These are phyloP conservation scores for Platismatia glauca DNA, from an alignment of 495 filamentous ascomycete species.

Conservation along the genomic window DNA sequence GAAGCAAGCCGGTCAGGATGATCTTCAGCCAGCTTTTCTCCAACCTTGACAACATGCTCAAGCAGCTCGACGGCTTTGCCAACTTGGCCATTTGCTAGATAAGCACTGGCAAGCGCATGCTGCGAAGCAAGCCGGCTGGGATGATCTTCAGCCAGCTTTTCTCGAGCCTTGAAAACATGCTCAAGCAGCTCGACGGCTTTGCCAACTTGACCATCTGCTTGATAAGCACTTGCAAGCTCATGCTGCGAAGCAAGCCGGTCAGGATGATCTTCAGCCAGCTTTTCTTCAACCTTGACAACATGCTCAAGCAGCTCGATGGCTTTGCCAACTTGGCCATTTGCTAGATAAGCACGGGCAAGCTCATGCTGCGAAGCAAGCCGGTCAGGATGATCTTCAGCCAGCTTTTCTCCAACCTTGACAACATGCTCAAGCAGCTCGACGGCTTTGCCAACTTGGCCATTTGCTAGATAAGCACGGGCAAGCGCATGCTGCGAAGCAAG, in stretches of 20 bases:
- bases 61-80: not conserved
- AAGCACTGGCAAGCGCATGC: not conserved
- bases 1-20: slow-evolving; percentile 23
- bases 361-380: slow-evolving; percentile 23
- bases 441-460: not conserved
- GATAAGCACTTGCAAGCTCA: not conserved
- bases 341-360: slow-evolving; percentile 21
- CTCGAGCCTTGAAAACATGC: not conserved
- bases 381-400: slow-evolving; percentile 27
- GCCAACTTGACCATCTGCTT: not conserved
- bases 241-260: not conserved
- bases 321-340: slow-evolving; percentile 27
- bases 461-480: not conserved
- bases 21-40: slow-evolving; percentile 20
- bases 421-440: not conserved
- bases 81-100: not conserved
- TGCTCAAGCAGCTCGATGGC: slow-evolving; percentile 30
- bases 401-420: slow-evolving; percentile 11
- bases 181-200: not conserved
- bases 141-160: not conserved
- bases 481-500: not conserved
- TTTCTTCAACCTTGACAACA: slow-evolving; percentile 25
- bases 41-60: not conserved
- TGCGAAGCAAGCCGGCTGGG: not conserved
- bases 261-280: not conserved